Base-by-base conservation (phyloP, 768 basidiomycete species). In the Tulasnella sp. region DNA sequence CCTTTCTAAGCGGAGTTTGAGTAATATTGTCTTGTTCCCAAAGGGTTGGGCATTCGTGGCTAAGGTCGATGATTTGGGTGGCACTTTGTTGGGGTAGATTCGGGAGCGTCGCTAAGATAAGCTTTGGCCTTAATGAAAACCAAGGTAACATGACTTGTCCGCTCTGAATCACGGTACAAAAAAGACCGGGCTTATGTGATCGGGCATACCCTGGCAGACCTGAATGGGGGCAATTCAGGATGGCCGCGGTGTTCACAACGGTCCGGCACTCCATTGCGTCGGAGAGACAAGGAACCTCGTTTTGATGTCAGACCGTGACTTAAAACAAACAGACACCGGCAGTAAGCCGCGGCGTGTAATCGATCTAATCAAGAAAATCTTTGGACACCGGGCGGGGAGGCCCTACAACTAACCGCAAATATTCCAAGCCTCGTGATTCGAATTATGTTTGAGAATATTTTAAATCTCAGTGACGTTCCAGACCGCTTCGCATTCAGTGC, bases 341-440 rank as follows among this genome's bases (percentile, higher is more conserved):
- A 5, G 35, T 35, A 35, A 35, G 35, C 35, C 2, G 35, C 35
- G 35, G 35, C 35, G 5, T 35, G 35, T 35, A 35, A 35, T 35
- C 2, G 35, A 5, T 35, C 2, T 35, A 35, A 35, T 5, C 35
- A 35, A 35, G 35, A 35, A 35, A 35, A 35, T n/a, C 35, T 35
- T 61, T 61, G 57, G 57, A 29, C 57, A 29, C 57, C 57, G 57
- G 57, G 57, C 57, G 57, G 57, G 7, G 57, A 61, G 57, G 57
- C 23, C 57, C 57, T 23, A 61, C 29, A 61, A 61, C 29, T 61
- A 29, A n/a, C 26, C 2, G 11, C 57, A 61, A 61, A 61, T 23
- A 61, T 11, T 26, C n/a, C 57, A 61, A 61, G 29, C n/a, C 57
- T 13, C 11, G 4, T 29, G 9, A 29, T 29, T 11, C 57, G 3